phyloP scores from a whole-genome alignment of 2,329 filamentous ascomycete genomes.

The Venturia pyrina region DNA sequence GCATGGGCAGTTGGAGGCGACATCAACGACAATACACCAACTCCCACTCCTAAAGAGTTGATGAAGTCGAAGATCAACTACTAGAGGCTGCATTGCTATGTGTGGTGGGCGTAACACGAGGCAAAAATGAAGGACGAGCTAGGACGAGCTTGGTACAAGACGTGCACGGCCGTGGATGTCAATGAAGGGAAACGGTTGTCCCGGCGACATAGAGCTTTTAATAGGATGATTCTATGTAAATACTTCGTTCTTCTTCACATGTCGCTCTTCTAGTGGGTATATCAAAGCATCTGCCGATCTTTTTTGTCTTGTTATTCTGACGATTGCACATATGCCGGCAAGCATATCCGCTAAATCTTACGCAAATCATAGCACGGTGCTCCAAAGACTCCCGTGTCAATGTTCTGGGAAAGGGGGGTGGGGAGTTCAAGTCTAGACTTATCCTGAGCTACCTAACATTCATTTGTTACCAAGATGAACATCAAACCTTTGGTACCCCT shows the following conservation, averaged over 20 bases:
- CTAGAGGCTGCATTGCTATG: neutral
- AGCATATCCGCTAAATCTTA: too few relatives aligned
- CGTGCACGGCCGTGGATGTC: neutral
- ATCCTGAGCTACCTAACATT: too few relatives aligned
- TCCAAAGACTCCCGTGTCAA: too few relatives aligned
- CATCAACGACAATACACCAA: slow-evolving; percentile 1
- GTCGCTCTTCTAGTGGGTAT: neutral
- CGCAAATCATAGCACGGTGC: too few relatives aligned
- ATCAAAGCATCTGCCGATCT: neutral
- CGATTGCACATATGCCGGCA: too few relatives aligned
- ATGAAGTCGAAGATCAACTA: neutral
- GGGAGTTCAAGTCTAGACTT: too few relatives aligned
- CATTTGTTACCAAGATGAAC: too few relatives aligned
- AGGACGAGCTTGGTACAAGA: neutral
- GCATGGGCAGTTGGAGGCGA: slow-evolving; percentile 6
- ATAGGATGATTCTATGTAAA: neutral
- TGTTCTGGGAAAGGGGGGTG: too few relatives aligned
- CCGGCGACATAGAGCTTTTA: neutral
- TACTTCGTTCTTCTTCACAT: neutral
- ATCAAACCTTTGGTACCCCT: too few relatives aligned
- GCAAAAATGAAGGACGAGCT: neutral
- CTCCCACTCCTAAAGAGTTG: neutral
- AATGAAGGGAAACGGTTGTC: neutral
- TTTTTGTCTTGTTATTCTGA: too few relatives aligned
- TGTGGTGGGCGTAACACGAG: neutral